phyloP scores from a whole-genome alignment of 2,329 filamentous ascomycete genomes.

The Biscogniauxia marginata region DNA sequence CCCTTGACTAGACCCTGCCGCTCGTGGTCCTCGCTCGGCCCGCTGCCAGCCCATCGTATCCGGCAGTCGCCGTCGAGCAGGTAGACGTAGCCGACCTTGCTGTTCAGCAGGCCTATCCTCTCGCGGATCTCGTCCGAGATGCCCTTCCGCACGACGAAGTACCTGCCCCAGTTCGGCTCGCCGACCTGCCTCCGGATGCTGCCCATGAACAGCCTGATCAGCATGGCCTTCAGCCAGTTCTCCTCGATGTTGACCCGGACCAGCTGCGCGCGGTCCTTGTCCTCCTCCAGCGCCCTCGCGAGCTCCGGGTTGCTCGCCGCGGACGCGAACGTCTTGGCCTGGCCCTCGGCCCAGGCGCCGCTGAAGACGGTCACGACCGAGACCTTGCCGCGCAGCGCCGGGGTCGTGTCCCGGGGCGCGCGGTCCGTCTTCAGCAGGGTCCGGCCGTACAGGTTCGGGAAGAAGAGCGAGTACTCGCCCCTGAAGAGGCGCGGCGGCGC shows the following conservation, averaged over 20 bases:
- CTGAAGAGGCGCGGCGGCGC: slow-evolving; percentile 83
- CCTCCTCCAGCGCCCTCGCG: slow-evolving; percentile 56
- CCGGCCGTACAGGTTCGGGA: slow-evolving; percentile 84
- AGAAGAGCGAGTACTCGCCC: slow-evolving; percentile 79
- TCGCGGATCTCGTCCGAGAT: slow-evolving; percentile 62
- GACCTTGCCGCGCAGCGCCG: slow-evolving; percentile 68
- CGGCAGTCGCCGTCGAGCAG: slow-evolving; percentile 82
- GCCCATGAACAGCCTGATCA: slow-evolving; percentile 57
- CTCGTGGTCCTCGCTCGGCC: slow-evolving; percentile 63
- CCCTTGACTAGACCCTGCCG: slow-evolving; percentile 64
- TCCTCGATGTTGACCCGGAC: slow-evolving; percentile 90
- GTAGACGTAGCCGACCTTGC: slow-evolving; percentile 91
- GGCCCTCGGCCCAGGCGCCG: slow-evolving; percentile 80
- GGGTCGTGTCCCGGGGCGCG: slow-evolving; percentile 67
- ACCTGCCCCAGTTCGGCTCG: slow-evolving; percentile 55
- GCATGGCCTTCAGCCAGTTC: slow-evolving; percentile 64
- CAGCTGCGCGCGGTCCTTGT: slow-evolving; percentile 62
- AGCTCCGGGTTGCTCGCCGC: slow-evolving; percentile 67
- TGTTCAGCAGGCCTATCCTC: slow-evolving; percentile 72
- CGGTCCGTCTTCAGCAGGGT: slow-evolving; percentile 64
- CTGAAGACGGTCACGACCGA: slow-evolving; percentile 80
- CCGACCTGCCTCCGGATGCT: slow-evolving; percentile 50
- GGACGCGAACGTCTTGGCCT: slow-evolving; percentile 71
- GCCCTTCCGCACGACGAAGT: slow-evolving; percentile 60
- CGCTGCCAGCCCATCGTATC: slow-evolving; percentile 93